A percentile compares a stretch with the other conserved stretches of the same genome.
Conservation (phyloP, 2,329 filamentous ascomycete species). For the Xylaria sp. region DNA sequence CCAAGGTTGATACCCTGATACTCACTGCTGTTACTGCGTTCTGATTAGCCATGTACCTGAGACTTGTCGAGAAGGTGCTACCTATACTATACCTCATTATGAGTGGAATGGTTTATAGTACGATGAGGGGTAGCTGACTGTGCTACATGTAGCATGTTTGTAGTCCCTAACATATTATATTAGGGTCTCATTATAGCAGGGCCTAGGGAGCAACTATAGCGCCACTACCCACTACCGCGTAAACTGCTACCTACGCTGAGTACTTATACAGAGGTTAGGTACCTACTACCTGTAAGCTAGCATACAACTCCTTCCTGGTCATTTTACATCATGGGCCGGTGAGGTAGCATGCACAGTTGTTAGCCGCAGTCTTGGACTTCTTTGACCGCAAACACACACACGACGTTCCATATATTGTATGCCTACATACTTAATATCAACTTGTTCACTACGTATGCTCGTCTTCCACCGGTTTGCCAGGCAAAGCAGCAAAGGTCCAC, state of each 20-base stretch:
- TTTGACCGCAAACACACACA: not conserved
- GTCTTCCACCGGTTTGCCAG: not conserved
- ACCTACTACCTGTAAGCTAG: not conserved
- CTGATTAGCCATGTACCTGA: no score
- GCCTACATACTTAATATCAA: not conserved
- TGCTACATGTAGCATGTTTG: no score
- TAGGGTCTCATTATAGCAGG: not conserved
- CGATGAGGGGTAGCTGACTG: not conserved
- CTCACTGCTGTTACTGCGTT: no score
- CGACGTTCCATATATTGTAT: not conserved
- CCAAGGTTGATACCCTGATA: no score
- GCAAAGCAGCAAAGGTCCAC: not conserved
- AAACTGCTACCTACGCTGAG: conserved; percentile 7
- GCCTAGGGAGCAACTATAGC: conserved; percentile 1
- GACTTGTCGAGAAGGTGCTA: not conserved
- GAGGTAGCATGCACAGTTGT: not conserved
- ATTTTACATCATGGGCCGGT: conserved; percentile 14
- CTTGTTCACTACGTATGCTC: not conserved
- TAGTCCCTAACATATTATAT: not conserved
- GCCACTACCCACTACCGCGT: conserved; percentile 18
- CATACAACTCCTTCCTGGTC: not conserved
- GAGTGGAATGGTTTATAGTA: no score
- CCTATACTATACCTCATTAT: no score
- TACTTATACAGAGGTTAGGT: not conserved
- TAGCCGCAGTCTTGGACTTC: not conserved